These are phyloP conservation scores for Euptelea pleiosperma DNA, from an alignment of 164 flowering plant genomes.

Conservation along the genomic window DNA sequence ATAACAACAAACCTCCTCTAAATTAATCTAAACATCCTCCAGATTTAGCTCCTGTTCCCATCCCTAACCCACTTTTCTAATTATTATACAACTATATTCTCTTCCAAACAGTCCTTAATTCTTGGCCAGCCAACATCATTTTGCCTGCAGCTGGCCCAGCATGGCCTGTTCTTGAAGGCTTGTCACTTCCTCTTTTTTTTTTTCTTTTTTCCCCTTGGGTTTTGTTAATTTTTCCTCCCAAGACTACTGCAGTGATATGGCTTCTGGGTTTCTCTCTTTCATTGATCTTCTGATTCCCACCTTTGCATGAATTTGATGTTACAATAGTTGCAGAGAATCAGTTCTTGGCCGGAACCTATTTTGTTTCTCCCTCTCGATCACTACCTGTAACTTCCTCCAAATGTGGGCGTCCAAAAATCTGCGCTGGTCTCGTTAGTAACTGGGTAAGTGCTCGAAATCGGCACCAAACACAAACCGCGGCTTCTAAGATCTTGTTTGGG, in stretches of 20 bases:
- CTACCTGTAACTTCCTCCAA: conserved; percentile 68
- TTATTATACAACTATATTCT: conserved; percentile 23
- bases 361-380: conserved; percentile 23
- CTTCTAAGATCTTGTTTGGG: conserved; percentile 59
- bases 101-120: conserved; percentile 22
- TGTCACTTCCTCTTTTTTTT: conserved; percentile 27
- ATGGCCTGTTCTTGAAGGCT: conserved; percentile 14
- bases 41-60: conserved; percentile 48
- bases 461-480: conserved; percentile 71
- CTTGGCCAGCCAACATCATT: conserved; percentile 38
- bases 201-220: conserved; percentile 19
- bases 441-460: conserved; percentile 63
- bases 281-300: conserved; percentile 29
- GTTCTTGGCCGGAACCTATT: too few species aligned
- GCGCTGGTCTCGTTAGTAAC: conserved; percentile 54
- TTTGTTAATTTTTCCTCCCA: conserved; percentile 22
- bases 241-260: conserved; percentile 5
- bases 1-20: conserved; percentile 3
- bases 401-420: conserved; percentile 75
- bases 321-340: too few species aligned
- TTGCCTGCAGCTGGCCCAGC: conserved; percentile 36
- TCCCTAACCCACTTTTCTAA: conserved; percentile 20
- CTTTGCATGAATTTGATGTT: conserved; percentile 34
- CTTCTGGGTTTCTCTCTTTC: conserved; percentile 3
- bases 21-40: conserved; percentile 10